These are phyloP conservation scores for Kwoniella europaea DNA, from an alignment of 768 basidiomycete species.

Conservation along the genomic window DNA sequence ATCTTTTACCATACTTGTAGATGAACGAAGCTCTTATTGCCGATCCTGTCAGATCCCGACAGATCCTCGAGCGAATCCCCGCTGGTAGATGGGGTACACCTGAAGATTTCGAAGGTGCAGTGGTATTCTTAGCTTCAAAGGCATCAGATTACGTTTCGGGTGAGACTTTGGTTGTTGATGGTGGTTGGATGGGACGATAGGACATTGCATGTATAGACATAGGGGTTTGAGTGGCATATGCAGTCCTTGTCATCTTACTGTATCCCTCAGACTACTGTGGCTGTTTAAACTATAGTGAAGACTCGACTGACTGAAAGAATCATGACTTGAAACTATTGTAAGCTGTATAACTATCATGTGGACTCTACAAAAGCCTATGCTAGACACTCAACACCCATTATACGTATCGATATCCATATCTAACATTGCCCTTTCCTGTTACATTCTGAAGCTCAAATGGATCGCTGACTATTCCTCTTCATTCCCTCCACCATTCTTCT, in stretches of 20 bases:
- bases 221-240: neutral
- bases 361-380: no score
- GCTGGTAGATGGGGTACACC: constrained; percentile 74
- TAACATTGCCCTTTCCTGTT: neutral
- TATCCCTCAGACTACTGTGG: no score
- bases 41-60: constrained; percentile 70
- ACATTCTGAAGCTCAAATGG: no score
- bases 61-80: constrained; percentile 76
- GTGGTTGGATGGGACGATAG: constrained; percentile 63
- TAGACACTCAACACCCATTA: no score
- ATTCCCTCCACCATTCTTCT: constrained; percentile 33
- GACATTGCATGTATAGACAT: no score
- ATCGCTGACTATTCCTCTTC: constrained; percentile 1
- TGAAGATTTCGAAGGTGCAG: constrained; percentile 73
- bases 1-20: constrained; percentile 16
- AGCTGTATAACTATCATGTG: no score
- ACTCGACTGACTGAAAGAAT: no score
- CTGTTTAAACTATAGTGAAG: no score
- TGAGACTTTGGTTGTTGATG: constrained; percentile 73
- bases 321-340: no score
- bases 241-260: no score
- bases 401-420: no score
- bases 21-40: constrained; percentile 72
- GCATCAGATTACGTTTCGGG: constrained; percentile 76
- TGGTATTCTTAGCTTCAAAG: constrained; percentile 71